These are phyloP conservation scores for Plenodomus lindquistii DNA, from an alignment of 2,329 filamentous ascomycete genomes.

Conservation along the genomic window DNA sequence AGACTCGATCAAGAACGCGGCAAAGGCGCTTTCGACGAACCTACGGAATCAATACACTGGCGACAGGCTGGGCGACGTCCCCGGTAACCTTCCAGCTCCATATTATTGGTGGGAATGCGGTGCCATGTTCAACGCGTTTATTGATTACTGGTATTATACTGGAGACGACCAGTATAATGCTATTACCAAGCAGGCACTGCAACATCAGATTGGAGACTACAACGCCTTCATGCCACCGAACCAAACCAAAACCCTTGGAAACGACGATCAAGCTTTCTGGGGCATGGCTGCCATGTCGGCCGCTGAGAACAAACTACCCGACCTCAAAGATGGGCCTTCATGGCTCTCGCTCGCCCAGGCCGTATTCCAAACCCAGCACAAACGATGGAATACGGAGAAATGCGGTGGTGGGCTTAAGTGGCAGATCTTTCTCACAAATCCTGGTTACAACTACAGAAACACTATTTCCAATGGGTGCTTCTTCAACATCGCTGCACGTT, in stretches of 20 bases:
- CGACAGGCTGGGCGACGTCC: conserved; percentile 60
- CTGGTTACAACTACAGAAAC: conserved; percentile 80
- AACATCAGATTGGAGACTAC: conserved; percentile 69
- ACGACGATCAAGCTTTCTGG: conserved; percentile 76
- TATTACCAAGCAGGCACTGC: conserved; percentile 57
- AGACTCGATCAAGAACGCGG: conserved; percentile 66
- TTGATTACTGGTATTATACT: conserved; percentile 46
- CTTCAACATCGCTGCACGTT: conserved; percentile 75
- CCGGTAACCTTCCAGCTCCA: conserved; percentile 56
- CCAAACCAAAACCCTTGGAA: conserved; percentile 65
- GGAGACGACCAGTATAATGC: conserved; percentile 40
- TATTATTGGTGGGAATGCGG: conserved; percentile 49
- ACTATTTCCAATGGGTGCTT: conserved; percentile 75
- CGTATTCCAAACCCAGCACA: conserved; percentile 69
- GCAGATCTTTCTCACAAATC: conserved; percentile 77
- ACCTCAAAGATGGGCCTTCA: conserved; percentile 47
- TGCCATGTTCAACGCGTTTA: conserved; percentile 42
- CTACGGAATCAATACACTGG: conserved; percentile 68
- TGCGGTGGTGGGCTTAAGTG: conserved; percentile 69
- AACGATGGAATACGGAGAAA: conserved; percentile 66
- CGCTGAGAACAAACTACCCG: conserved; percentile 66
- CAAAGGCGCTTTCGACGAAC: conserved; percentile 63
- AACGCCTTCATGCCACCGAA: conserved; percentile 77
- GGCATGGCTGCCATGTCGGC: conserved; percentile 67
- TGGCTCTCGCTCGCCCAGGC: conserved; percentile 70